Base-by-base conservation (phyloP, 2,329 filamentous ascomycete species). In the Fusarium algeriense region DNA sequence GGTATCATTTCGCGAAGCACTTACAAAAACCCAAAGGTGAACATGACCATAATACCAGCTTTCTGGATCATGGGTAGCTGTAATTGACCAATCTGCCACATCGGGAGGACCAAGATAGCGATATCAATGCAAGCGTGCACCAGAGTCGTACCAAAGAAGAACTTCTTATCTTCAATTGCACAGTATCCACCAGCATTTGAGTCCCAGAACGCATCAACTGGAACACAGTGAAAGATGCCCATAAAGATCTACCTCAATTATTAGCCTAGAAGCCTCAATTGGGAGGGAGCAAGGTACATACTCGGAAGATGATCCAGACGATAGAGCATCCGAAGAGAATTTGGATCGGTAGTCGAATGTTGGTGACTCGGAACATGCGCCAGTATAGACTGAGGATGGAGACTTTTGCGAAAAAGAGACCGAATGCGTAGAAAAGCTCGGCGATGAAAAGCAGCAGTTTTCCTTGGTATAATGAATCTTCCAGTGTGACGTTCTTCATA, bases 111-210 rank as follows among this genome's bases (percentile, higher is more conserved):
- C 7, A 81, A 46, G 19, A 81, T 80, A 5, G 60, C 60, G 3
- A 81, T 57, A 7, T 81, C 80, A 28, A 81, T 73, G 2, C 74
- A 13, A 6, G 78, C 66, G 17, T 81, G 80, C 0, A 73, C 71
- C 7, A 79, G 28, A 1, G 78, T 73, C 0, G 78, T 80, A 4
- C 79, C 79, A 23, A 80, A 77, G 55, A 80, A 80, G 69, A 79
- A 81, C 40, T 75, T 78, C 10, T 73, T 70, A 35, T 77, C 76
- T 23, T 80, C 69, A 23, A 75, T 75, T 0, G 57, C 55, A 3
- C 73, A 75, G 2, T 46, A 56, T 7, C 64, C 64, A 0, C 48
- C 59, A 2, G 60, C 64, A 0, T 35, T 56, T 0, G 48, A 46
- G 7, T 75, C 73, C 73, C 73, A 75, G 19, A 76, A 75, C 0